Conservation (phyloP, 106 monocot genomes). For the Hemerocallis citrina region DNA sequence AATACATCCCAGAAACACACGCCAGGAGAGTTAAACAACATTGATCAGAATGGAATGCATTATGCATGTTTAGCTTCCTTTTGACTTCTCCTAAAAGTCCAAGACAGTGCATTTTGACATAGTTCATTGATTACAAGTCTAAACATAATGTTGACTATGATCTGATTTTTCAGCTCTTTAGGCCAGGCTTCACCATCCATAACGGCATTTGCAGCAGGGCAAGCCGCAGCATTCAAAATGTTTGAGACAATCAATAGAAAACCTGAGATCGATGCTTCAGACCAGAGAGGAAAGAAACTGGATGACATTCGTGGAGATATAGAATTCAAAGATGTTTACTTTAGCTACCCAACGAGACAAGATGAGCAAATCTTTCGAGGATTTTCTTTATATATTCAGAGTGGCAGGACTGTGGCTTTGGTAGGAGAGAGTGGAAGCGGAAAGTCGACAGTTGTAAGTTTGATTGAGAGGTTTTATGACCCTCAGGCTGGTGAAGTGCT, state of each 20-base stretch:
- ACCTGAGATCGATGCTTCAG: slow-evolving; percentile 50
- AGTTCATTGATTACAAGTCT: not conserved
- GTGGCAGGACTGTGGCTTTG: slow-evolving; percentile 28
- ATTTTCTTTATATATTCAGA: slow-evolving; percentile 25
- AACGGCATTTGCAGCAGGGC: slow-evolving; percentile 37
- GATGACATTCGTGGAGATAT: slow-evolving; percentile 38
- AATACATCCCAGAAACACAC: too few relatives aligned
- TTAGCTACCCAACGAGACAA: slow-evolving; percentile 48
- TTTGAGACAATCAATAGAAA: slow-evolving; percentile 47
- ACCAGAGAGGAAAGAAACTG: slow-evolving; percentile 16
- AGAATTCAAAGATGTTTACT: slow-evolving; percentile 37
- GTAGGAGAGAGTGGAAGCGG: slow-evolving; percentile 51
- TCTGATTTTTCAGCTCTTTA: slow-evolving; percentile 24
- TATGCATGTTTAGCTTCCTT: not conserved
- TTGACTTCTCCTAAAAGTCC: not conserved
- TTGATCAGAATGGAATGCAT: too few relatives aligned
- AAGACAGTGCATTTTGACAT: not conserved
- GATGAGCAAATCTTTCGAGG: slow-evolving; percentile 30
- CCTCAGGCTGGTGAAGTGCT: slow-evolving; percentile 39
- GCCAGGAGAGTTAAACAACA: too few relatives aligned
- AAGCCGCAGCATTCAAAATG: slow-evolving; percentile 49
- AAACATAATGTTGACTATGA: not conserved
- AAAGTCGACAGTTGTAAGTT: slow-evolving; percentile 37
- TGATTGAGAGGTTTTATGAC: slow-evolving; percentile 43
- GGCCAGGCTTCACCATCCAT: slow-evolving; percentile 45